Evolutionary conservation across 2,329 filamentous ascomycete species (phyloP), one percentile per base, ranked within the genome.

Genomic region (Clarireedia paspali): DNA sequence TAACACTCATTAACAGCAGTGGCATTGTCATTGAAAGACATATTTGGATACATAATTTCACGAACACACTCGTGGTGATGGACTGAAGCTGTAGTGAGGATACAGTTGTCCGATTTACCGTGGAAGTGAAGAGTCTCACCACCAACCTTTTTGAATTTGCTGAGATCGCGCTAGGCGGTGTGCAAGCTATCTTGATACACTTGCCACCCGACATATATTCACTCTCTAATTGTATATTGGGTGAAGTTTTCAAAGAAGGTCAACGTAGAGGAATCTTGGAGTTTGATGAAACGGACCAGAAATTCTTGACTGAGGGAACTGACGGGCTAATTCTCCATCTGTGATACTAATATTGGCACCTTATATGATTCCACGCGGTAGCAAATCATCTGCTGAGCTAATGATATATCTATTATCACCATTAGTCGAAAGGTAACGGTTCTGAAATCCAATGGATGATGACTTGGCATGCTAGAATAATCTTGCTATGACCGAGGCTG

Each of bases 61-160:
- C 75, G 74, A 38, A 83, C 79, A 5, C 77, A 75, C 55, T 82
- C 72, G 67, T 73, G 76, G 70, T 82, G 83, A 63, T 74, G 77
- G 1, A 81, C 74, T 0, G 78, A 81, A 0, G 77, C 79, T 5
- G 72, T 78, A 1, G 80, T 66, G 1, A 79, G 79, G 59, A 83
- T 71, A 6, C 72, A 74, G 15, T 72, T 67, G 65, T 83, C 81
- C 1, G 74, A 76, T 66, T 83, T 79, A 53, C 79, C 80, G 67
- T 83, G 80, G 70, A 75, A 81, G 65, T 82, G 79, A 7, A 83
- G 68, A 3, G 83, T 67, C 67, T 83, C 83, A 49, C 77, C 79
- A 27, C 79, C 80, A 0, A 71, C 62, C 3, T 69, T 55, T 27
- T 76, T 69, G 71, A 81, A 82, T 10, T 70, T 59, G 0, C 74